Percentiles rank a stretch among this genome's conserved stretches.
Conservation (phyloP, 805 yeast genomes). For the Pichia sporocuriosa region DNA sequence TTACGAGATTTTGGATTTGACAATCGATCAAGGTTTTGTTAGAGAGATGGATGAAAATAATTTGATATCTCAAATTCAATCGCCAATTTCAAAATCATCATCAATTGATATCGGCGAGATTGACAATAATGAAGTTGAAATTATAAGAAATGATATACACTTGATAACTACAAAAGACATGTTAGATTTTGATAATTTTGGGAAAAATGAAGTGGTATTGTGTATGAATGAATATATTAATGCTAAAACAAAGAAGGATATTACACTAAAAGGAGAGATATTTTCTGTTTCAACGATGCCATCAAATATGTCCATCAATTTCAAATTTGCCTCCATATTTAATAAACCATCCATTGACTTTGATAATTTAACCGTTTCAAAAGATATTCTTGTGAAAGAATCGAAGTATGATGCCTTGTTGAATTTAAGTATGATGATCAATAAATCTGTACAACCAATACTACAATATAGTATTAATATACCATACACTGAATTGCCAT, state of each 20-base stretch:
- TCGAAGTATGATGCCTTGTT: no score
- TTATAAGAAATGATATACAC: neutral
- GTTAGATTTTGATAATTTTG: no score
- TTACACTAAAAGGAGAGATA: constrained; percentile 1
- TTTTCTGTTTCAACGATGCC: constrained; percentile 13
- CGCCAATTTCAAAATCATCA: constrained; percentile 12
- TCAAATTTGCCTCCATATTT: no score
- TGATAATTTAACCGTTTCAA: no score
- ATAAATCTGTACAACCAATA: neutral
- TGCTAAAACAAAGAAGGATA: neutral
- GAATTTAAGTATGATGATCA: no score
- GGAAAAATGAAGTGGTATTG: constrained; percentile 1
- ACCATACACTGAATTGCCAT: neutral
- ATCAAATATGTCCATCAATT: neutral
- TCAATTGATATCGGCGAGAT: neutral
- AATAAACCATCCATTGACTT: no score
- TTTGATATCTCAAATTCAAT: constrained; percentile 30
- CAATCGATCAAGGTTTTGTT: constrained; percentile 74
- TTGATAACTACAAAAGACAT: neutral
- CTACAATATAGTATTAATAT: neutral
- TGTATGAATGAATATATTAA: constrained; percentile 5
- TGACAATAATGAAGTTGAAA: neutral
- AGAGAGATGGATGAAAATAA: constrained; percentile 49
- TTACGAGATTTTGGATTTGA: constrained; percentile 73
- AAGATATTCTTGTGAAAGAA: no score